These are phyloP conservation scores for Agapanthus africanus DNA, from an alignment of 106 monocot genomes.

Conservation along the genomic window DNA sequence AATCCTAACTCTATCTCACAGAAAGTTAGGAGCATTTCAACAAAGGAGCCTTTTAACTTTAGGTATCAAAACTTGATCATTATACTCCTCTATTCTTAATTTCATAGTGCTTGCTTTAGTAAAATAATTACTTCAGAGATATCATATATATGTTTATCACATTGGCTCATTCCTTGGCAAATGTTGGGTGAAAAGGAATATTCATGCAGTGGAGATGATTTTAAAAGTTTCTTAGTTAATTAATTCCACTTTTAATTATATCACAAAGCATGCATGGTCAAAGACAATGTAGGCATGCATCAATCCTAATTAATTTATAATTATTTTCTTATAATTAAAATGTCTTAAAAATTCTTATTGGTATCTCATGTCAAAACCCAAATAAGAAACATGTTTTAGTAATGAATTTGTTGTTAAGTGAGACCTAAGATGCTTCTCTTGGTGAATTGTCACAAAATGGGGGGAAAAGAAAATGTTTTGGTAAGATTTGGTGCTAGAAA, in stretches of 20 bases:
- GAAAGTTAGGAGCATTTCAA: constrained; percentile 25
- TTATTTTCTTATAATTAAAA: not conserved
- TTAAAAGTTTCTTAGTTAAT: not conserved
- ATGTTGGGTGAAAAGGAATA: constrained; percentile 2
- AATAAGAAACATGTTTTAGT: not conserved
- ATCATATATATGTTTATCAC: constrained; percentile 7
- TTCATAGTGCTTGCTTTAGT: not conserved
- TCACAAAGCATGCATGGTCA: not conserved
- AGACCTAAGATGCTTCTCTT: not conserved
- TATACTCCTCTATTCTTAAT: not conserved
- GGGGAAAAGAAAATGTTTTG: not conserved
- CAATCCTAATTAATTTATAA: not conserved
- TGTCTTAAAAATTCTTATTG: not conserved
- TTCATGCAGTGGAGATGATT: constrained; percentile 4
- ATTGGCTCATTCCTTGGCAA: constrained; percentile 1
- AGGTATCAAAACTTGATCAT: constrained; percentile 33
- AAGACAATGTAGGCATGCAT: constrained; percentile 1
- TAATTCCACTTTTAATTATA: not conserved
- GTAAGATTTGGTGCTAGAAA: constrained; percentile 11
- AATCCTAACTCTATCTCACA: constrained; percentile 36
- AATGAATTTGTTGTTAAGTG: not conserved
- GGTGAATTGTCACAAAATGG: constrained; percentile 11
- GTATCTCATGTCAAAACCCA: not conserved
- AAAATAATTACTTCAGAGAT: not conserved
- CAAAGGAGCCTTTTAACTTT: constrained; percentile 34